Conservation (phyloP, 768 basidiomycete genomes). For the Russula olivacea region DNA sequence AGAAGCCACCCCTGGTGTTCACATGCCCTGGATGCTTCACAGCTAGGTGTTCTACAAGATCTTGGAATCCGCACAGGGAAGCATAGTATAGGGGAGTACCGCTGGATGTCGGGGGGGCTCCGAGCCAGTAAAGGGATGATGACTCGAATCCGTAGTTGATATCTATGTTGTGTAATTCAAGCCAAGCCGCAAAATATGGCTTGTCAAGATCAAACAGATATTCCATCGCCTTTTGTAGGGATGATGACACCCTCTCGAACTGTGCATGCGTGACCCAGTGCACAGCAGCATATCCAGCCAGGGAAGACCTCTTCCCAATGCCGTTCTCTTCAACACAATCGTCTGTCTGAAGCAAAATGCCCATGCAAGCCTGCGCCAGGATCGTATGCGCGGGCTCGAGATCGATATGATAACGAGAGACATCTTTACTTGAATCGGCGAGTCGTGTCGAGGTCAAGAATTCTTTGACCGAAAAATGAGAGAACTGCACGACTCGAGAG, state of each 20-base stretch:
- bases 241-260: not conserved
- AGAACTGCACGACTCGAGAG: not conserved
- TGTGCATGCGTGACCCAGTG: not conserved
- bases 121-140: not conserved
- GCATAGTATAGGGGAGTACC: not conserved
- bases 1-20: not conserved
- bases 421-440: not conserved
- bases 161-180: not conserved
- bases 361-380: not conserved
- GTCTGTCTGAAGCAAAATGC: not conserved
- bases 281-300: not conserved
- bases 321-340: too few relatives aligned
- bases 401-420: slow-evolving; percentile 5
- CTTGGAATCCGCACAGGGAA: not conserved
- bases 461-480: slow-evolving; percentile 5
- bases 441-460: slow-evolving; percentile 5
- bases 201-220: not conserved
- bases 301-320: not conserved
- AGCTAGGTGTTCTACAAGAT: not conserved
- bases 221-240: not conserved
- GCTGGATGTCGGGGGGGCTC: not conserved
- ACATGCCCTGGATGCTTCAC: not conserved
- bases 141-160: not conserved
- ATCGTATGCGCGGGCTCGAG: not conserved
- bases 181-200: not conserved